Evolutionary conservation across 306 rosid genomes (phyloP), one percentile per base, ranked within the genome.

Genomic region (Alnus glutinosa): DNA sequence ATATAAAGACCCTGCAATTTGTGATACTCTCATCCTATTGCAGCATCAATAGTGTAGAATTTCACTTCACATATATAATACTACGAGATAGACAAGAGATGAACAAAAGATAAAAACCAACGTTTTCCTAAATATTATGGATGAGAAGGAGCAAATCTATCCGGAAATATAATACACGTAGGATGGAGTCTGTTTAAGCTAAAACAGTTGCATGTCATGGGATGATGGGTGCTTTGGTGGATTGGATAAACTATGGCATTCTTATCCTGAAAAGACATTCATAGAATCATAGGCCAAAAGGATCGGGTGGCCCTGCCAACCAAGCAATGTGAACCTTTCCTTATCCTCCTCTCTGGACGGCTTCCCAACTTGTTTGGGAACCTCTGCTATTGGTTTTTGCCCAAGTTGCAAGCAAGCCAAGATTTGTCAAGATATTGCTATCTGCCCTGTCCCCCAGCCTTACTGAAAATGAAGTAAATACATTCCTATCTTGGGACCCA

Each of bases 251-350:
- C 28, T 23, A 23, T 30, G 3, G 3, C 72, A 71, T 81, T 85
- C 93, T 88, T 91, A 88, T 91, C 93, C 89, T 88, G 75, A 69
- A 79, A 75, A 51, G 52, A 47, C 48, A 74, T 76, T 75, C 86
- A 82, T 83, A 73, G 57, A 74, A 75, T 75, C 86, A 82, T 83
- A 73, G 57, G 46, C 8, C 67, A 1, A 81, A 23, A 79, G 71
- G 80, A 76, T 71, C 28, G 28, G 28, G 28, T 23, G 74, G 71
- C 71, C 75, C 64, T 85, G 75, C 73, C 78, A 59, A 47, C 75
- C 52, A 58, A 44, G 55, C 46, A 19, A 51, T 32, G n/a, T 48
- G 72, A 69, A 44, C 59, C 55, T 42, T 9, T 36, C 66, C 55
- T 77, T 63, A 44, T 70, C 77, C 75, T 74, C 84, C 51, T 75